These are phyloP conservation scores for Lyophyllum atratum DNA, from an alignment of 768 basidiomycete species.

Conservation along the genomic window DNA sequence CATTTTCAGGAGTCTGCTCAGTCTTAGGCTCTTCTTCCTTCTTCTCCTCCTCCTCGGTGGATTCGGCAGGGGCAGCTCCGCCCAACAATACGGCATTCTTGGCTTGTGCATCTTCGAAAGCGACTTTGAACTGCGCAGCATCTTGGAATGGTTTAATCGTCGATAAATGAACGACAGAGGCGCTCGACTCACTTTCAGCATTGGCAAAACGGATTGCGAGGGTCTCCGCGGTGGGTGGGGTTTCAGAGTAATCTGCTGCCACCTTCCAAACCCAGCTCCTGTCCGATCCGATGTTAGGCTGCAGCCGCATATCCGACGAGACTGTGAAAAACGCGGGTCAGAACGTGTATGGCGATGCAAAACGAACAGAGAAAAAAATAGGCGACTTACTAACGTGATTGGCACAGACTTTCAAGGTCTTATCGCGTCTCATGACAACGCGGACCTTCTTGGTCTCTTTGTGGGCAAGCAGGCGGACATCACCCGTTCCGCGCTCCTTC, in stretches of 20 bases:
- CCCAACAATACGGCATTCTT: conserved; percentile 52
- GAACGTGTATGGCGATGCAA: neutral
- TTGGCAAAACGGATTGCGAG: conserved; percentile 98
- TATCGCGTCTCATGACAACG: conserved; percentile 99
- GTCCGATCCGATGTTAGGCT: conserved; percentile 98
- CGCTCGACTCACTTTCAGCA: conserved; percentile 76
- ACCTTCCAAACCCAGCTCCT: conserved; percentile 99
- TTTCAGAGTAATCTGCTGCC: conserved; percentile 91
- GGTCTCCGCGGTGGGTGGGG: conserved; percentile 88
- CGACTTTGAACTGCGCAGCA: conserved; percentile 85
- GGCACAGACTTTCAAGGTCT: conserved; percentile 99
- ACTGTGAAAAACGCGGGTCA: conserved; percentile 48
- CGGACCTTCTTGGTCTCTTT: conserved; percentile 89
- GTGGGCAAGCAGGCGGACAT: conserved; percentile 89
- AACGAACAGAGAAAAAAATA: neutral
- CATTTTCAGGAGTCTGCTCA: conserved; percentile 24
- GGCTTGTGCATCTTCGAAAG: conserved; percentile 85
- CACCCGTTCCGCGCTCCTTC: conserved; percentile 98
- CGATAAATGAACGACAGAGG: neutral
- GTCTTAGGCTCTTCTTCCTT: conserved; percentile 29
- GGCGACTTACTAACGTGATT: conserved; percentile 85
- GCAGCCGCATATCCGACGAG: conserved; percentile 86
- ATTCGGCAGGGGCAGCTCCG: conserved; percentile 24
- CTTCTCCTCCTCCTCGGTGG: conserved; percentile 32
- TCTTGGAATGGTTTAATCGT: conserved; percentile 34